Conservation (phyloP, 306 rosid genomes). For the Quercus rubra region DNA sequence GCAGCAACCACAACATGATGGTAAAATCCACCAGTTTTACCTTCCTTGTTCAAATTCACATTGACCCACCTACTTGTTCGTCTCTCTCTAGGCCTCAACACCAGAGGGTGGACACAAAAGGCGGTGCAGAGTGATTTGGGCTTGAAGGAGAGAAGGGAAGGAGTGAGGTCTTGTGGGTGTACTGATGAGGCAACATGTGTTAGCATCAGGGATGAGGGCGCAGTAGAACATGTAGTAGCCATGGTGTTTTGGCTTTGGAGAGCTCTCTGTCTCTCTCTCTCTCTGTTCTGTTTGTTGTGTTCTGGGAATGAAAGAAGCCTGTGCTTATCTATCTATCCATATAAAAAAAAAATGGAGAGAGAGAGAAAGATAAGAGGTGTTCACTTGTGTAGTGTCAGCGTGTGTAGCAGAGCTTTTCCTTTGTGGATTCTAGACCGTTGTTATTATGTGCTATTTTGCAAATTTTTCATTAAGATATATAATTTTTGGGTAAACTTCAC, state of each 20-base stretch:
- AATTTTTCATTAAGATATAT: neutral
- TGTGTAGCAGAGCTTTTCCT: neutral
- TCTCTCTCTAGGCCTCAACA: constrained; percentile 22
- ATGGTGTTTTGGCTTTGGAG: neutral
- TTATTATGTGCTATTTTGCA: neutral
- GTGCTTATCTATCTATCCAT: constrained; percentile 6
- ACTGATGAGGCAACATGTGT: constrained; percentile 48
- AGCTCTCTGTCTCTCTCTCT: neutral
- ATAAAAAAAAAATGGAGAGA: constrained; percentile 9
- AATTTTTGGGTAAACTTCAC: too few species aligned
- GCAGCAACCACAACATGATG: constrained; percentile 41
- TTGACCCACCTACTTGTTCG: constrained; percentile 23
- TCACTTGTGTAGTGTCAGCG: neutral
- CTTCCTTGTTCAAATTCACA: constrained; percentile 17
- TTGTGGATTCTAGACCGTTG: neutral
- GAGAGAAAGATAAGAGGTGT: constrained; percentile 1
- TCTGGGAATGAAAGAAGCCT: neutral
- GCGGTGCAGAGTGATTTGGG: constrained; percentile 40
- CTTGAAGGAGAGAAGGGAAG: constrained; percentile 52
- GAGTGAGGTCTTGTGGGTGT: constrained; percentile 43
- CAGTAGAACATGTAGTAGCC: constrained; percentile 54
- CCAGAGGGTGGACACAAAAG: constrained; percentile 41
- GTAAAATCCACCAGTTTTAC: constrained; percentile 15
- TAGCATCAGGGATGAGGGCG: constrained; percentile 68
- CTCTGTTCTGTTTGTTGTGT: neutral